Percentiles rank a stretch among this genome's conserved stretches.
Evolutionary conservation across 805 yeast genomes (phyloP).

Genomic region (Cyberlindnera sargentensis): DNA sequence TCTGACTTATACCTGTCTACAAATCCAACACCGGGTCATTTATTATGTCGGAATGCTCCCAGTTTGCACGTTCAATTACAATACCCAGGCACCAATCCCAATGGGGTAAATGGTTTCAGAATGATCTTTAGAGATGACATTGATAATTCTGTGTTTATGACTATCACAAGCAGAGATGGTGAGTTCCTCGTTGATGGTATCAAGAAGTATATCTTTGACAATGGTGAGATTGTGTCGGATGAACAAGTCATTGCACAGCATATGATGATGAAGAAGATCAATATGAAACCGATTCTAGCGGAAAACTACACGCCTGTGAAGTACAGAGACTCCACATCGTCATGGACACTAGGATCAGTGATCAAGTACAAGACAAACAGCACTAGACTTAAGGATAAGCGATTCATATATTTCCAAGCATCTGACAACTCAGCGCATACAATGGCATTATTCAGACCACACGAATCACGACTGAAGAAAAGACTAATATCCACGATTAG

Average conservation of each 20-base stretch:
- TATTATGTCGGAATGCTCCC: slow-evolving; percentile 54
- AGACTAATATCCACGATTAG: slow-evolving; percentile 25
- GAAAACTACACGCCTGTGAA: too few species aligned
- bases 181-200: slow-evolving; percentile 10
- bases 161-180: slow-evolving; percentile 10
- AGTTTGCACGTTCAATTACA: slow-evolving; percentile 41
- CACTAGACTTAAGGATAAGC: slow-evolving; percentile 20
- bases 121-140: slow-evolving; percentile 22
- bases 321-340: not conserved
- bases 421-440: slow-evolving; percentile 26
- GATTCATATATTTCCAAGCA: slow-evolving; percentile 25
- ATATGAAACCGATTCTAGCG: slow-evolving; percentile 3
- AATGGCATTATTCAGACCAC: slow-evolving; percentile 28
- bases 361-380: slow-evolving; percentile 29
- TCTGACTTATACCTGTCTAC: slow-evolving; percentile 54
- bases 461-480: slow-evolving; percentile 31
- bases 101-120: slow-evolving; percentile 25
- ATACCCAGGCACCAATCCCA: slow-evolving; percentile 9
- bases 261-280: not conserved
- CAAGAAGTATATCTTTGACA: slow-evolving; percentile 5
- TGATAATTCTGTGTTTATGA: slow-evolving; percentile 10
- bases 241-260: not conserved
- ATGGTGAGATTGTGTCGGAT: not conserved
- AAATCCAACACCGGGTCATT: slow-evolving; percentile 55
- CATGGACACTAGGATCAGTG: slow-evolving; percentile 39